Evolutionary conservation across 2,329 filamentous ascomycete species (phyloP).

Genomic region (Alternaria infectoria): DNA sequence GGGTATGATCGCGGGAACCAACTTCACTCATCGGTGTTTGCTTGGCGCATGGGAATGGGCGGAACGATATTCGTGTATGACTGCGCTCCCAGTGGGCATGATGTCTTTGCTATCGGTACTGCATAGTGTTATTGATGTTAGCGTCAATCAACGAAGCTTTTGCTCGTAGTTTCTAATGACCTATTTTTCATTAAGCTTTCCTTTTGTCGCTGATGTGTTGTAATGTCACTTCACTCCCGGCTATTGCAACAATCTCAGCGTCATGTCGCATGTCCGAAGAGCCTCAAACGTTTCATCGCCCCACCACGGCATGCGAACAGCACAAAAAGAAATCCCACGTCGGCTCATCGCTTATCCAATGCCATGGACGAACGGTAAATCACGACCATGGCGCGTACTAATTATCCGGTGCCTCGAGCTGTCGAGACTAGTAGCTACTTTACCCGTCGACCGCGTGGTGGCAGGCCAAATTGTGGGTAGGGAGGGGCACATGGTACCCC

Average conservation of each 20-base stretch:
- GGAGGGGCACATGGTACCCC: conserved; percentile 22
- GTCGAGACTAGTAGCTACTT: conserved; percentile 13
- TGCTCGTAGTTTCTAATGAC: neutral
- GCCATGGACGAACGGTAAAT: neutral
- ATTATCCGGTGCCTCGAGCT: conserved; percentile 28
- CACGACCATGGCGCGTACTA: conserved; percentile 8
- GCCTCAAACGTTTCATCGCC: neutral
- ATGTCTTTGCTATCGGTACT: conserved; percentile 7
- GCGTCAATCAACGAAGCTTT: conserved; percentile 1
- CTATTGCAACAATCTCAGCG: neutral
- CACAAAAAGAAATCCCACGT: neutral
- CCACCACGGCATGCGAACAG: neutral
- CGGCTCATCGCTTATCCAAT: neutral
- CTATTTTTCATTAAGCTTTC: neutral
- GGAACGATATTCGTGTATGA: neutral
- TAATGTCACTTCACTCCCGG: neutral
- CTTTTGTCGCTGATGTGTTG: neutral
- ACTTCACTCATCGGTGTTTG: neutral
- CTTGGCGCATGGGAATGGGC: conserved; percentile 3
- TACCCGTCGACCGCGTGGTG: conserved; percentile 17
- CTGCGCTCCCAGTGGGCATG: neutral
- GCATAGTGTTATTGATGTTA: conserved; percentile 7
- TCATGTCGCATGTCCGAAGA: neutral
- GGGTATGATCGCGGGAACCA: neutral
- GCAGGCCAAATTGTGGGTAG: conserved; percentile 16